A percentile compares a stretch with the other conserved stretches of the same genome.
Conservation (phyloP, 331 rosid species). For the Phaseolus coccineus region DNA sequence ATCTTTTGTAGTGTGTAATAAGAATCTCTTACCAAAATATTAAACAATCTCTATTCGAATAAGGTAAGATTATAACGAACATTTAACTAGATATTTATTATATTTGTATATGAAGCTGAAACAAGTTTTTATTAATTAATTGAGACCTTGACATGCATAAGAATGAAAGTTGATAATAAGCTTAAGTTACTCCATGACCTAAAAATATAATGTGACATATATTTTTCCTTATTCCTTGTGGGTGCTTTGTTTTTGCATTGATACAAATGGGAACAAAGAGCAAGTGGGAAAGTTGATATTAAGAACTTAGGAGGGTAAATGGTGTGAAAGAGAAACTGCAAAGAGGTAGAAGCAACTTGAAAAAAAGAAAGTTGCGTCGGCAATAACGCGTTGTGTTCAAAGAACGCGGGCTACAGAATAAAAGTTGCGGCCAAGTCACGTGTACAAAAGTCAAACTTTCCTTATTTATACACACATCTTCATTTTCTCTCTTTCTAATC, state of each 20-base stretch:
- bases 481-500: not conserved
- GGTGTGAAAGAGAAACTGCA: not conserved
- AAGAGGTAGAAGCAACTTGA: not conserved
- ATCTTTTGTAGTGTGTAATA: too few species aligned
- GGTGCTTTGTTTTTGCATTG: not conserved
- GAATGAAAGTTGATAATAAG: not conserved
- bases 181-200: not conserved
- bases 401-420: conserved; percentile 16
- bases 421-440: conserved; percentile 39
- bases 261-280: conserved; percentile 18
- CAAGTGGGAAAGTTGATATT: conserved; percentile 15
- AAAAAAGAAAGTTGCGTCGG: conserved; percentile 43
- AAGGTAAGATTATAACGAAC: too few species aligned
- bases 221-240: not conserved
- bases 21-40: too few species aligned
- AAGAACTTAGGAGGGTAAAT: not conserved
- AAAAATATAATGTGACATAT: not conserved
- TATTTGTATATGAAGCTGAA: too few species aligned
- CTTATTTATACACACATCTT: conserved; percentile 13
- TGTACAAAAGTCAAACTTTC: conserved; percentile 47
- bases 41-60: too few species aligned
- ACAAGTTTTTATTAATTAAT: too few species aligned
- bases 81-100: too few species aligned
- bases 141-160: not conserved
- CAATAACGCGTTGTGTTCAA: conserved; percentile 40